phyloP scores from a whole-genome alignment of 805 yeast genomes.

The Sugiyamaella boreocaroliniensis region DNA sequence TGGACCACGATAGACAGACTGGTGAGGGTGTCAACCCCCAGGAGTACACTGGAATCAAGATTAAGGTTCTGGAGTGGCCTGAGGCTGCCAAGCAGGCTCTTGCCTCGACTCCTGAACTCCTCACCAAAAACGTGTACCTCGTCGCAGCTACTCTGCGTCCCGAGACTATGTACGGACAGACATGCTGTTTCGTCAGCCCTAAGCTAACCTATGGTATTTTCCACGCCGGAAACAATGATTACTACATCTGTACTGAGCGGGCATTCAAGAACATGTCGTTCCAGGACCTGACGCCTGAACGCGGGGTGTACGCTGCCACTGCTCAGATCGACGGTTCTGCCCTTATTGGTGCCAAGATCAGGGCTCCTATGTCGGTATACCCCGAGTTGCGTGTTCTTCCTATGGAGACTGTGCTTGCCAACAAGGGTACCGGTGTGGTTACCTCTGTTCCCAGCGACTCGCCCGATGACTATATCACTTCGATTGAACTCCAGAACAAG shows the following conservation, averaged over 20 bases:
- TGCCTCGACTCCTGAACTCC: conserved; percentile 36
- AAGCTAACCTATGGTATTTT: conserved; percentile 87
- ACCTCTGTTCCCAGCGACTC: conserved; percentile 99
- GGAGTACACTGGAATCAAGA: conserved; percentile 92
- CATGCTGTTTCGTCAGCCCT: conserved; percentile 96
- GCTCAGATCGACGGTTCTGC: conserved; percentile 58
- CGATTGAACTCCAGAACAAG: conserved; percentile 75
- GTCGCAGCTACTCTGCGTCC: conserved; percentile 98
- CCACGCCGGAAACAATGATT: conserved; percentile 69
- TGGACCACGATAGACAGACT: conserved; percentile 96
- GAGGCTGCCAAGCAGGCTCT: conserved; percentile 46
- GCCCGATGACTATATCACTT: conserved; percentile 92
- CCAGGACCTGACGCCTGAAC: conserved; percentile 83
- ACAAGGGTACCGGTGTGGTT: conserved; percentile 98
- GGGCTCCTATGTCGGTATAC: conserved; percentile 73
- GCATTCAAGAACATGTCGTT: conserved; percentile 96
- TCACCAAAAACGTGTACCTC: conserved; percentile 61
- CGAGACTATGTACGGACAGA: conserved; percentile 98
- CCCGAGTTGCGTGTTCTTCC: conserved; percentile 78
- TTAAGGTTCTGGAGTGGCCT: conserved; percentile 57
- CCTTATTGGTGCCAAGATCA: conserved; percentile 79
- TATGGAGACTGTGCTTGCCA: conserved; percentile 93
- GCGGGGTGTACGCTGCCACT: conserved; percentile 68
- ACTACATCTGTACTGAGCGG: conserved; percentile 83
- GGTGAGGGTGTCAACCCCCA: conserved; percentile 98